These are phyloP conservation scores for Nidula niveotomentosa DNA, from an alignment of 1,284 basidiomycete genomes.

Conservation along the genomic window DNA sequence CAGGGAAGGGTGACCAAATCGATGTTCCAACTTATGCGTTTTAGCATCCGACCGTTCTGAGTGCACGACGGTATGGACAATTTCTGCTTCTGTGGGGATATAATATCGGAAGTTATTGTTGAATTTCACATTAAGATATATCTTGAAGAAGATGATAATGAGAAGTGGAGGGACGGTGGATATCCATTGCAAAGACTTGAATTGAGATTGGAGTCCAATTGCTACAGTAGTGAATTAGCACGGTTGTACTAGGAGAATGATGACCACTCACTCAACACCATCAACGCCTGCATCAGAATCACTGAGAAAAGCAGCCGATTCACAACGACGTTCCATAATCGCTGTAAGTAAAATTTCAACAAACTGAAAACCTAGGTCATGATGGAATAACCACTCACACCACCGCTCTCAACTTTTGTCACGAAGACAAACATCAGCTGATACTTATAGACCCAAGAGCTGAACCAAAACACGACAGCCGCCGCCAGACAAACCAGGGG, in stretches of 20 bases:
- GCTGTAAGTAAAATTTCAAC: constrained; percentile 39
- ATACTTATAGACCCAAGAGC: constrained; percentile 85
- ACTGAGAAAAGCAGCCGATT: constrained; percentile 80
- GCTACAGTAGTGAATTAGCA: constrained; percentile 41
- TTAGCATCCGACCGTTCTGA: constrained; percentile 68
- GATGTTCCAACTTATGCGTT: constrained; percentile 72
- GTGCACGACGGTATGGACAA: constrained; percentile 67
- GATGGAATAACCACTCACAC: constrained; percentile 50
- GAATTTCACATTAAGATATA: constrained; percentile 73
- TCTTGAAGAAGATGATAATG: constrained; percentile 78
- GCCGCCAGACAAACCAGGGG: constrained; percentile 82
- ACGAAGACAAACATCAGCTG: constrained; percentile 93
- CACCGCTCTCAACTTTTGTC: constrained; percentile 88
- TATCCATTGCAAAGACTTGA: constrained; percentile 72
- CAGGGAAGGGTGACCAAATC: constrained; percentile 86
- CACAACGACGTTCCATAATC: constrained; percentile 90
- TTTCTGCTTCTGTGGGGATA: constrained; percentile 69
- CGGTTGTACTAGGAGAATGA: background rate
- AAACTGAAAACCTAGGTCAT: background rate
- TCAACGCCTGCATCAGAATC: constrained; percentile 82
- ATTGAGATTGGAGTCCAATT: constrained; percentile 81
- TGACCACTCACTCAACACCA: constrained; percentile 78
- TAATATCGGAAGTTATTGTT: constrained; percentile 78
- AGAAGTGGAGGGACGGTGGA: constrained; percentile 77
- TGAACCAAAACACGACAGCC: constrained; percentile 82